Evolutionary conservation across 2,329 filamentous ascomycete genomes (phyloP), one percentile per base, ranked within the genome.

Genomic region (Trichoderma sp.): DNA sequence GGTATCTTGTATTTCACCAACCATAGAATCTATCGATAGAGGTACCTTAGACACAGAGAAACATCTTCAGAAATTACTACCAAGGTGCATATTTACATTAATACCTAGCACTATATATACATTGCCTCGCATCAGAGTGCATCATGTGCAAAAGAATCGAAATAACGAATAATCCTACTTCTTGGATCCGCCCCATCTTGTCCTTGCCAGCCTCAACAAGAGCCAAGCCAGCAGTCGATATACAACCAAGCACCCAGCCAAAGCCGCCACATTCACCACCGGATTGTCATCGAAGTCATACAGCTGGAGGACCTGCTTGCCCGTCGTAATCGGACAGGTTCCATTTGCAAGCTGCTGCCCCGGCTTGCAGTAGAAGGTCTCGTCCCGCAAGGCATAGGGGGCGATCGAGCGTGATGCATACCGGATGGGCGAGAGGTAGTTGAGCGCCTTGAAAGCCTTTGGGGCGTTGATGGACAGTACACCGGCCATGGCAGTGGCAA

Each of bases 381-480:
- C 87, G 0, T 87, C 88, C 7, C 87, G 84, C 41, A 95, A 83
- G 0, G 91, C 91, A 77, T 91, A 94, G 0, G 91, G 89, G 0
- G 91, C 91, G 53, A 95, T 83, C 41, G 93, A 93, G 0, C 90
- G 90, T 4, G 92, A 87, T 0, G 90, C 88, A 80, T 94, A 95
- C 71, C 93, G 92, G 71, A 94, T 88, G 0, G 93, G 93, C 1
- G 88, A 91, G 64, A 95, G 87, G 81, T 94, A 92, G 81, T 95
- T 95, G 81, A 94, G 88, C 0, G 88, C 91, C 77, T 91, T 86
- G 64, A 95, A 89, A 18, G 94, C 88, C 3, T 82, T 79, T 1
- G 93, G 92, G 85, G 95, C 91, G 79, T 92, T 85, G 77, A 94
- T 91, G 75, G 90, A 93, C 82, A 95, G 88, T 41, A 95, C 86